These are phyloP conservation scores for Hanseniaspora meyeri DNA, from an alignment of 805 yeast species.

Conservation along the genomic window DNA sequence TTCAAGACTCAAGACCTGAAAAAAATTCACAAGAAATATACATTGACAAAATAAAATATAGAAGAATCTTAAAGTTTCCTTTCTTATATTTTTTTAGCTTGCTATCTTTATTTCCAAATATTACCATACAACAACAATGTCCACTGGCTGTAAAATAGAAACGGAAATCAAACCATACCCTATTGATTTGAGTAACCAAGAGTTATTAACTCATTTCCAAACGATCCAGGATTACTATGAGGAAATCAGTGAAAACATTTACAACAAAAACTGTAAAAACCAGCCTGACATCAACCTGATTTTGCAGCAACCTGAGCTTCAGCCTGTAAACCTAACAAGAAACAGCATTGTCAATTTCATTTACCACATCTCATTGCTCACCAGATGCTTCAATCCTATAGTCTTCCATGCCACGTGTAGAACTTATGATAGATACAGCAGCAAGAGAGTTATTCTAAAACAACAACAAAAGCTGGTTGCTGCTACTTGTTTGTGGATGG, in stretches of 20 bases:
- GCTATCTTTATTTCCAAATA: background rate
- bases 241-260: conserved; percentile 35
- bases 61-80: too few species aligned
- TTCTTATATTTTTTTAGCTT: too few species aligned
- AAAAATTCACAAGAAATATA: too few species aligned
- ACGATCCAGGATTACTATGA: conserved; percentile 40
- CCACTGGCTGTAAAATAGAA: conserved; percentile 11
- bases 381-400: conserved; percentile 50
- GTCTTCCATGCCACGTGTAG: conserved; percentile 56
- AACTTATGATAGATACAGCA: conserved; percentile 81
- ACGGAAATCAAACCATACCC: conserved; percentile 43
- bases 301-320: conserved; percentile 78
- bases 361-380: conserved; percentile 53
- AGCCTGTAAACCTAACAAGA: conserved; percentile 48
- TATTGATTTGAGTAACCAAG: conserved; percentile 37
- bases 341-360: conserved; percentile 67
- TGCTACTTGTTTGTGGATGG: conserved; percentile 85
- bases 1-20: too few species aligned
- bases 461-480: conserved; percentile 86
- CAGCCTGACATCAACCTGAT: conserved; percentile 54
- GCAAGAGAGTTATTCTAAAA: conserved; percentile 68
- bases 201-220: conserved; percentile 36
- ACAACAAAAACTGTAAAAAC: conserved; percentile 28
- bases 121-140: background rate
- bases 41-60: too few species aligned